These are phyloP conservation scores for Aspergillus jensenii DNA, from an alignment of 2,329 filamentous ascomycete genomes.

Conservation along the genomic window DNA sequence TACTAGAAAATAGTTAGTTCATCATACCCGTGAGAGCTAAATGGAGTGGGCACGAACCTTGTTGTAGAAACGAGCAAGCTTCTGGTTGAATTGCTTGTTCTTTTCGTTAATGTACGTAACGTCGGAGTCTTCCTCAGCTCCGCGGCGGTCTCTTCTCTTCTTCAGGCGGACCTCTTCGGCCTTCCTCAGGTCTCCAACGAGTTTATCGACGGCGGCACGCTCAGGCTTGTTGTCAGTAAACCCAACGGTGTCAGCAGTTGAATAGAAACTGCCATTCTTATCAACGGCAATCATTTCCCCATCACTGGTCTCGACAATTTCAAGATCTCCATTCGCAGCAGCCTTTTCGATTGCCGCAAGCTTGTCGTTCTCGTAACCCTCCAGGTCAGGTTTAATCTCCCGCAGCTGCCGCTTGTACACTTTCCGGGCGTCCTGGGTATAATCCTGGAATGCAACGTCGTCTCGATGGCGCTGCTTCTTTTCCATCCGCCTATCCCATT, in stretches of 20 bases:
- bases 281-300: constrained; percentile 94
- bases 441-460: constrained; percentile 87
- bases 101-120: constrained; percentile 99
- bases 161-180: constrained; percentile 84
- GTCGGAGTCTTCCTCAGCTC: constrained; percentile 81
- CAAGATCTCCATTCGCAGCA: constrained; percentile 77
- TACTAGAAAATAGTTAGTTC: constrained; percentile 54
- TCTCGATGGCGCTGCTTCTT: constrained; percentile 81
- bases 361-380: constrained; percentile 85
- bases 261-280: constrained; percentile 86
- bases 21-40: not conserved
- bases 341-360: constrained; percentile 80
- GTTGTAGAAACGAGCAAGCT: constrained; percentile 93
- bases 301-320: constrained; percentile 93
- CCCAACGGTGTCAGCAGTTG: constrained; percentile 76
- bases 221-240: constrained; percentile 85
- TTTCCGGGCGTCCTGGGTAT: constrained; percentile 82
- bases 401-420: constrained; percentile 89
- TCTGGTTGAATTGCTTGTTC: constrained; percentile 99
- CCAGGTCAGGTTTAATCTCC: constrained; percentile 73
- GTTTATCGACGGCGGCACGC: constrained; percentile 79
- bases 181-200: constrained; percentile 83
- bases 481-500: constrained; percentile 86
- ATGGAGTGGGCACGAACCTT: constrained; percentile 55
- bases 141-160: constrained; percentile 78